phyloP scores from a whole-genome alignment of 208 protist species.

The Leptomonas pyrrhocoris region DNA sequence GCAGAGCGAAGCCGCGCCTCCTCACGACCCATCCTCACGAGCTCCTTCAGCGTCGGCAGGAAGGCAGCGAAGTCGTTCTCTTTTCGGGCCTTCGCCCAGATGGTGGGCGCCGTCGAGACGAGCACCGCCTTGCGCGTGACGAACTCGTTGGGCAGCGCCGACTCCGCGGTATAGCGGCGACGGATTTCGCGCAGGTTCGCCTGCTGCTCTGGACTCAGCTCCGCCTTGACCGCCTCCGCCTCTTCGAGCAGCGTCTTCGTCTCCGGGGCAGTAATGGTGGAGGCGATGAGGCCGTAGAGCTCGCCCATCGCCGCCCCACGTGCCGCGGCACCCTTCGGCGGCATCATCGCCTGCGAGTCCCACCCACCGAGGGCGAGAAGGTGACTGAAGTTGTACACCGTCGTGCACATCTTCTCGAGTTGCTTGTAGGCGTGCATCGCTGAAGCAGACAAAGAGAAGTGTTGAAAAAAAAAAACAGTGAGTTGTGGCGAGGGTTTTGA shows the following conservation, averaged over 20 bases:
- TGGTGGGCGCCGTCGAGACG: conserved; percentile 28
- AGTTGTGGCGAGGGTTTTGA: too few relatives aligned
- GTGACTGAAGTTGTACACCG: conserved; percentile 55
- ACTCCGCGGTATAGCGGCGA: conserved; percentile 32
- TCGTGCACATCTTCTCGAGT: conserved; percentile 46
- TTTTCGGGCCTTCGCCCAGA: conserved; percentile 64
- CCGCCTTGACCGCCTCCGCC: conserved; percentile 21
- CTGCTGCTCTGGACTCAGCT: conserved; percentile 48
- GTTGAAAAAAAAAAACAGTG: conserved; percentile 20
- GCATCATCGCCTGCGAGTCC: conserved; percentile 82
- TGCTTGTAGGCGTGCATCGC: conserved; percentile 71
- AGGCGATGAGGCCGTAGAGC: conserved; percentile 36
- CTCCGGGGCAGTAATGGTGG: conserved; percentile 42
- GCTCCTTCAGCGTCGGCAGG: conserved; percentile 70
- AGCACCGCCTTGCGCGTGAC: conserved; percentile 47
- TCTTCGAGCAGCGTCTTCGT: conserved; percentile 41
- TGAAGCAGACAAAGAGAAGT: background rate
- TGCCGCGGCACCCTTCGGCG: conserved; percentile 56
- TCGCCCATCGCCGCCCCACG: conserved; percentile 63
- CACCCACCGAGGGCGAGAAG: conserved; percentile 47
- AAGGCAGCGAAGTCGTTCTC: conserved; percentile 71
- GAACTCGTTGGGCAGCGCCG: conserved; percentile 53
- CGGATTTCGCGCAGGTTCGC: conserved; percentile 81
- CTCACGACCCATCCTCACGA: conserved; percentile 70
- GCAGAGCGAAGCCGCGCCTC: conserved; percentile 53